Evolutionary conservation across 1,139 yeast genomes (phyloP), one percentile per base, ranked within the genome.

Genomic region (Pneumocystis canis): DNA sequence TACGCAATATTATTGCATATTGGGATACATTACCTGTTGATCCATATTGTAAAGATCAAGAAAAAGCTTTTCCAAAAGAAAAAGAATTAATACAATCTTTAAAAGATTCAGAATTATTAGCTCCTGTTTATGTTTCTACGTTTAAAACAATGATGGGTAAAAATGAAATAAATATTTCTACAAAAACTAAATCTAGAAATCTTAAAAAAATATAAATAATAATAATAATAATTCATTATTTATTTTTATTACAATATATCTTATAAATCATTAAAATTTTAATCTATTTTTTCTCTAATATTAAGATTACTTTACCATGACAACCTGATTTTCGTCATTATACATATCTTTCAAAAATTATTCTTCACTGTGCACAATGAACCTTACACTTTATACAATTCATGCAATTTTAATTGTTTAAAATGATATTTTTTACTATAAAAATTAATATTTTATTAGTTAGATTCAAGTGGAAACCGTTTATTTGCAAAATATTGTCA

Each of bases 401-500:
- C 80, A 85, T 59, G 90, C 95, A 3, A 79, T 85, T 62, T 76
- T 89, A 69, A 82, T 90, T 69, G 54, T 25, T 25, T 25, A 5
- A 9, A 16, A 16, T 20, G 30, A 5, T 11, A 1, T 2, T 14
- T 47, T 47, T 47, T 25, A 11, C 2, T 2, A 28, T 7, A 25
- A 47, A 11, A 47, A 47, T 20, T 47, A 4, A 47, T 18, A 9
- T 47, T 25, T 47, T 41, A 1, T 7, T 47, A 47, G 54, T 81
- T 92, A 69, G 97, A 90, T 74, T 82, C 79, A 69, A 86, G 85
- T 67, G 96, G 96, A 20, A 80, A 82, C 64, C 79, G 98, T 69
- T 76, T 92, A 62, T 87, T 81, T 71, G 85, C 96, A 68, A 90
- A 90, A 72, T 94, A 92, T 78, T 92, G 85, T 76, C 78, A 79